These are phyloP conservation scores for Cercospora sp. DNA, from an alignment of 2,329 filamentous ascomycete genomes.

Conservation along the genomic window DNA sequence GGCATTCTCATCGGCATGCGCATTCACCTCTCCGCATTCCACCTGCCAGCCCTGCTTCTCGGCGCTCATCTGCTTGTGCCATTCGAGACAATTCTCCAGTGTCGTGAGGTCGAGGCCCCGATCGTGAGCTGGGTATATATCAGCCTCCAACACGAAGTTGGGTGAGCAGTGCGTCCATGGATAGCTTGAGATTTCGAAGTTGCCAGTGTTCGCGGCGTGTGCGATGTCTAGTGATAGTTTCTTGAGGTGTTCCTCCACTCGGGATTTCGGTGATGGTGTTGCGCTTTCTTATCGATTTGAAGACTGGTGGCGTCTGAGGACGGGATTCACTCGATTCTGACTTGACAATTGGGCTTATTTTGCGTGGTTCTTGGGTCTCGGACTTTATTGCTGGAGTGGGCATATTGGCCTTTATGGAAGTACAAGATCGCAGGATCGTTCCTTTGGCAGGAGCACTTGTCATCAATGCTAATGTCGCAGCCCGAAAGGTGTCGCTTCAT, in stretches of 20 bases:
- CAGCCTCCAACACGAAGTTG: conserved; percentile 3
- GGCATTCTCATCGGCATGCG: conserved; percentile 14
- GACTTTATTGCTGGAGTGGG: background rate
- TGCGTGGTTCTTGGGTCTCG: background rate
- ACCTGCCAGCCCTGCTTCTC: background rate
- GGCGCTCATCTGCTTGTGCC: background rate
- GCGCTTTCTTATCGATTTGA: background rate
- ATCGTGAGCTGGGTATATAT: conserved; percentile 2
- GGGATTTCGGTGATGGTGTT: background rate
- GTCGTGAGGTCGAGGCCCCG: background rate
- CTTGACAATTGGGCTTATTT: background rate
- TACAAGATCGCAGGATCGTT: background rate
- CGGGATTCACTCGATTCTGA: background rate
- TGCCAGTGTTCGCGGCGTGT: conserved; percentile 13
- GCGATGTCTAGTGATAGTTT: conserved; percentile 5
- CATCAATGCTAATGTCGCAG: too few species aligned
- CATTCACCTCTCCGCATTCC: conserved; percentile 11
- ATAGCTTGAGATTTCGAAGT: conserved; percentile 12
- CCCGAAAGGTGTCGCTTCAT: background rate
- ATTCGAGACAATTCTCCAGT: background rate
- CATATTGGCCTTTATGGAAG: background rate
- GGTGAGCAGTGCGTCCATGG: conserved; percentile 7
- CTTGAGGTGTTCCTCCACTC: background rate
- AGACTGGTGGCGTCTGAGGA: background rate
- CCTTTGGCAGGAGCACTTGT: background rate